These are phyloP conservation scores for Aegilops longissima DNA, from an alignment of 176 grass and related monocot genomes.

Conservation along the genomic window DNA sequence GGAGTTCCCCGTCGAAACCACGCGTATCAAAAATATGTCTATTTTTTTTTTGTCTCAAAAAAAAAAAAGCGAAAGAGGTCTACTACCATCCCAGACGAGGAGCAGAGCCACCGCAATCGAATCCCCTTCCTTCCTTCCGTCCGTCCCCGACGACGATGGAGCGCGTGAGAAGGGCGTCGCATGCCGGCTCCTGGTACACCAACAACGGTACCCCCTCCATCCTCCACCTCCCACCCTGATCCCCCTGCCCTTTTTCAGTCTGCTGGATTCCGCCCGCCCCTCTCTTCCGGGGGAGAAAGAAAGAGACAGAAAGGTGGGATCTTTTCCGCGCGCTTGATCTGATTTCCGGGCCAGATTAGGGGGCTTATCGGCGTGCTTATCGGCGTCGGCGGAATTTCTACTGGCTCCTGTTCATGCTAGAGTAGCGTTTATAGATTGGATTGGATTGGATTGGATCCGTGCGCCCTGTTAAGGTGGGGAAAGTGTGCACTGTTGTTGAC, in stretches of 20 bases:
- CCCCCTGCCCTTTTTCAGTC: background rate
- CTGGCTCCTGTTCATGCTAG: no score
- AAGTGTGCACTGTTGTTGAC: background rate
- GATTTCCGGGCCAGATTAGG: background rate
- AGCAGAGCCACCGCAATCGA: background rate
- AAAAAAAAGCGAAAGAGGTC: no score
- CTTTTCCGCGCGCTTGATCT: background rate
- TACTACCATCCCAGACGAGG: background rate
- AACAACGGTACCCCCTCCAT: constrained; percentile 54
- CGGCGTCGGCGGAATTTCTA: background rate
- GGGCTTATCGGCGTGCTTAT: background rate
- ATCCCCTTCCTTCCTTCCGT: background rate
- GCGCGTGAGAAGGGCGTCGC: constrained; percentile 63
- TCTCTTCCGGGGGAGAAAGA: background rate
- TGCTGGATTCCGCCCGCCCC: background rate
- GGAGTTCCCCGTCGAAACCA: no score
- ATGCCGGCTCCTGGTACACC: constrained; percentile 94
- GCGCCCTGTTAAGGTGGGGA: background rate
- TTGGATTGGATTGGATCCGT: constrained; percentile 13
- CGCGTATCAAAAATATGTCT: background rate
- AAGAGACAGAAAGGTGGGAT: background rate
- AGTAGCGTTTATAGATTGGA: background rate
- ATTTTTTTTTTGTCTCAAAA: no score
- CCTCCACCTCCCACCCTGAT: background rate
- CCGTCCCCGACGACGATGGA: constrained; percentile 38